Evolutionary conservation across 768 basidiomycete species (phyloP).

Genomic region (Mrakia frigida): DNA sequence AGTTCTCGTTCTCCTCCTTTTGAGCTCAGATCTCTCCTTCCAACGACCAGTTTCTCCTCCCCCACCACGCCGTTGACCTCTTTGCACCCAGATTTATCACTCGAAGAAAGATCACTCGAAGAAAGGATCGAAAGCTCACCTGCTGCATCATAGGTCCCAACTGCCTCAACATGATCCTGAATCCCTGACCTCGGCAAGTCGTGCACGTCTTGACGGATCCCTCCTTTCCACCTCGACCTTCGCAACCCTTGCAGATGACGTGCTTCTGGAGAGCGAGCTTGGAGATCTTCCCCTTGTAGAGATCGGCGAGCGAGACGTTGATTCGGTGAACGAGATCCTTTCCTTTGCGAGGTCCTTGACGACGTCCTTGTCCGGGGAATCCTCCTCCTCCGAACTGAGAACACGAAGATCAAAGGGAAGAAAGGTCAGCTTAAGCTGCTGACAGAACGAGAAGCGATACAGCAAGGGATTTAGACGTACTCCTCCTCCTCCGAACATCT

Average conservation of each 20-base stretch:
- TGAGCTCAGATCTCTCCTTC: neutral
- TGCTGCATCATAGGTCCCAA: constrained; percentile 98
- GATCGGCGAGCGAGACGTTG: constrained; percentile 91
- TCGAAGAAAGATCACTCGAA: no score
- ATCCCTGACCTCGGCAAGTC: constrained; percentile 78
- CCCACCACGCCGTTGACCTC: neutral
- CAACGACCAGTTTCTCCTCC: neutral
- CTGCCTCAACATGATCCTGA: constrained; percentile 86
- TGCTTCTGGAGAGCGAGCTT: constrained; percentile 96
- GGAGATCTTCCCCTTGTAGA: constrained; percentile 97
- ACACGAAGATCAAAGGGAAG: neutral
- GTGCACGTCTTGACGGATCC: constrained; percentile 79
- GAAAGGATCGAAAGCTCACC: neutral
- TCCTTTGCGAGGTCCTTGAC: constrained; percentile 74
- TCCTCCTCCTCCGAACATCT: constrained; percentile 71
- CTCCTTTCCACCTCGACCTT: constrained; percentile 95
- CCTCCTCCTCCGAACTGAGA: constrained; percentile 26
- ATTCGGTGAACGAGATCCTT: constrained; percentile 98
- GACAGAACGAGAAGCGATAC: neutral
- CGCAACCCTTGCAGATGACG: constrained; percentile 86
- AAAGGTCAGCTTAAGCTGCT: neutral
- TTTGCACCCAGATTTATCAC: neutral
- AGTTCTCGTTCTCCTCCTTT: neutral
- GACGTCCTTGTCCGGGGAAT: constrained; percentile 32
- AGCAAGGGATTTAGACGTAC: constrained; percentile 10